Percentiles rank a stretch among this genome's conserved stretches.
Evolutionary conservation across 73 alveolate species (phyloP).

Genomic region (Blepharisma japonicum): DNA sequence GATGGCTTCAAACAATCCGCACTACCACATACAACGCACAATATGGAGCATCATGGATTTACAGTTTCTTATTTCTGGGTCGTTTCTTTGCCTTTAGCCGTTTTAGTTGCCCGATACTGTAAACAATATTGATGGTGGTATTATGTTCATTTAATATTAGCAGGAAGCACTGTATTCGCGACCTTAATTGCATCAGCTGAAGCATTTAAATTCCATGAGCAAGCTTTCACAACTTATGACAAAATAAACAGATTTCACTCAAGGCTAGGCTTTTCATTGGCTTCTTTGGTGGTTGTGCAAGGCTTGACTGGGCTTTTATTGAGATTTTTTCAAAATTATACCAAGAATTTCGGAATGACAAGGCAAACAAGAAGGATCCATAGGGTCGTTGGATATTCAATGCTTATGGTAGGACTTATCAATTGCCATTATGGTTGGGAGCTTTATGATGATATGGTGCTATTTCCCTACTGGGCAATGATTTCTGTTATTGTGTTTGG

Average conservation of each 20-base stretch:
- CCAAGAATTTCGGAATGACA: neutral
- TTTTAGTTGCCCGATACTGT: neutral
- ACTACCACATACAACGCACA: too few species aligned
- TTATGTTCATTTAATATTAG: neutral
- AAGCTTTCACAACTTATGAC: neutral
- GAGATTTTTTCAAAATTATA: neutral
- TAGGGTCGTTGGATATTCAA: constrained; percentile 13
- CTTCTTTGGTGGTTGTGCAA: constrained; percentile 11
- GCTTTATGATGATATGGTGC: neutral
- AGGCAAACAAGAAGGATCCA: neutral
- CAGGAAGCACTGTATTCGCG: neutral
- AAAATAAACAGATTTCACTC: neutral
- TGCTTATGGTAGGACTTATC: constrained; percentile 13
- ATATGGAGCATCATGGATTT: too few species aligned
- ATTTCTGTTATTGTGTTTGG: too few species aligned
- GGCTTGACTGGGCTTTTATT: neutral
- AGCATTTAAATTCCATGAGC: neutral
- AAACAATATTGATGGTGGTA: constrained; percentile 10
- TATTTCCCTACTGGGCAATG: too few species aligned
- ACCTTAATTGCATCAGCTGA: constrained; percentile 1
- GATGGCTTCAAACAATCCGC: too few species aligned
- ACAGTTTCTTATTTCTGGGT: too few species aligned
- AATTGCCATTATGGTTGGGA: constrained; percentile 14
- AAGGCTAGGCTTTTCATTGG: neutral
- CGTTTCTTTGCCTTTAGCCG: too few species aligned